phyloP scores from a whole-genome alignment of 768 basidiomycete genomes.

The Lactarius deliciosus region DNA sequence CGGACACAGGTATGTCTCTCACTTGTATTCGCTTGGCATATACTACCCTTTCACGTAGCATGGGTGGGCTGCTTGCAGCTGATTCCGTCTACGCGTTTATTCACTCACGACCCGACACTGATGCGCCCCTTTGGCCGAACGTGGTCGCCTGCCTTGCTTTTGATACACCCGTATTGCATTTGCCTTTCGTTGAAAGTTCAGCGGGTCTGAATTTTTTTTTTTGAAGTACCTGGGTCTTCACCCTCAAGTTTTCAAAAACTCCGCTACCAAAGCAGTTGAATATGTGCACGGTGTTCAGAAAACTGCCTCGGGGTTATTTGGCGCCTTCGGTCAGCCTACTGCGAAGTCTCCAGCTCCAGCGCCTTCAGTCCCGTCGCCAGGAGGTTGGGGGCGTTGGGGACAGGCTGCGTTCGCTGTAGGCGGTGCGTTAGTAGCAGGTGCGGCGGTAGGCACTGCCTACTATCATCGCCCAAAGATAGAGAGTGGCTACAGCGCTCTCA shows the following conservation, averaged over 20 bases:
- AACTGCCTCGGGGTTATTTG: conserved; percentile 60
- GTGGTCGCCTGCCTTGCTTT: conserved; percentile 84
- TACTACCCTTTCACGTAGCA: conserved; percentile 46
- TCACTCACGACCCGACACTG: conserved; percentile 59
- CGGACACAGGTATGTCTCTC: conserved; percentile 69
- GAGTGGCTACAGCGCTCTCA: conserved; percentile 69
- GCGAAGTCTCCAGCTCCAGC: conserved; percentile 32
- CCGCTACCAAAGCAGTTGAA: conserved; percentile 68
- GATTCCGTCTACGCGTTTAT: conserved; percentile 78
- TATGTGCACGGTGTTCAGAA: conserved; percentile 67
- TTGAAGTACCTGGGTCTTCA: conserved; percentile 82
- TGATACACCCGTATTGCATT: conserved; percentile 81
- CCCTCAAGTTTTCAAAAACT: conserved; percentile 82
- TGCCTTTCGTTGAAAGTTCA: conserved; percentile 4
- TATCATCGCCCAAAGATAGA: conserved; percentile 75
- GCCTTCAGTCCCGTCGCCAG: conserved; percentile 21
- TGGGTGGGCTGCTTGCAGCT: conserved; percentile 89
- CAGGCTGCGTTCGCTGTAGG: conserved; percentile 70
- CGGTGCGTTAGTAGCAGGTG: conserved; percentile 73
- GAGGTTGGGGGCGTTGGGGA: conserved; percentile 63
- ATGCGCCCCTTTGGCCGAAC: conserved; percentile 80
- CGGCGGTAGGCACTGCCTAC: conserved; percentile 82
- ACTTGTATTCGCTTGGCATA: background rate
- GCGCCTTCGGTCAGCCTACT: conserved; percentile 47
- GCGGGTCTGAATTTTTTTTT: conserved; percentile 6